A percentile compares a stretch with the other conserved stretches of the same genome.
These are phyloP conservation scores for Kondoa malvinella DNA, from an alignment of 768 basidiomycete genomes.

Conservation along the genomic window DNA sequence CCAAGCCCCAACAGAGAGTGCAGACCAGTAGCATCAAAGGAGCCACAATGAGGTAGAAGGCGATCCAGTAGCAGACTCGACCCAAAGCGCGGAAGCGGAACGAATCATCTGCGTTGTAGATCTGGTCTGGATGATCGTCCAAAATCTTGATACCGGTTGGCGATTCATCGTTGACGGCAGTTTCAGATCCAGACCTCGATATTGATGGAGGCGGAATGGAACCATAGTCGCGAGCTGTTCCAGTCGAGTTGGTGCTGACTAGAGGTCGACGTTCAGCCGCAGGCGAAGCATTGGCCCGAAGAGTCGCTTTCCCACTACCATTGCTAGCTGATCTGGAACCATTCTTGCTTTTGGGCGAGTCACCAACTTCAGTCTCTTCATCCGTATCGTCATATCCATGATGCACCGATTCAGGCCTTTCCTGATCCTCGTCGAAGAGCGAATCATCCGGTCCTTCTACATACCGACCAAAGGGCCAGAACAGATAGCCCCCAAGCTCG, in stretches of 20 bases:
- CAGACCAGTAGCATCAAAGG: constrained; percentile 78
- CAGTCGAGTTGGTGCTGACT: neutral
- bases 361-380: constrained; percentile 30
- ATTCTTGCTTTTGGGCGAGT: neutral
- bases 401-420: constrained; percentile 31
- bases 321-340: constrained; percentile 5
- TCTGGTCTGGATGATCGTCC: neutral
- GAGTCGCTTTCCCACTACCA: neutral
- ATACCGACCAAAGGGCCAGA: constrained; percentile 95
- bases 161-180: neutral
- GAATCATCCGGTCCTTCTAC: constrained; percentile 51
- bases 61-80: constrained; percentile 49
- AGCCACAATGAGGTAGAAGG: constrained; percentile 58
- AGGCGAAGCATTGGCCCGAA: neutral
- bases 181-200: neutral
- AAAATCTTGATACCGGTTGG: neutral
- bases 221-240: neutral
- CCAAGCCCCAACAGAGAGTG: constrained; percentile 79
- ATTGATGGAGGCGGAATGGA: neutral
- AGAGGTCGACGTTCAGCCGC: neutral
- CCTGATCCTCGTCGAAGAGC: constrained; percentile 32
- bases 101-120: neutral
- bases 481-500: constrained; percentile 88
- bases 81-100: constrained; percentile 27
- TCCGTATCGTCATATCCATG: constrained; percentile 31